Evolutionary conservation across 805 yeast genomes (phyloP).

Genomic region (Peterozyma toletana): DNA sequence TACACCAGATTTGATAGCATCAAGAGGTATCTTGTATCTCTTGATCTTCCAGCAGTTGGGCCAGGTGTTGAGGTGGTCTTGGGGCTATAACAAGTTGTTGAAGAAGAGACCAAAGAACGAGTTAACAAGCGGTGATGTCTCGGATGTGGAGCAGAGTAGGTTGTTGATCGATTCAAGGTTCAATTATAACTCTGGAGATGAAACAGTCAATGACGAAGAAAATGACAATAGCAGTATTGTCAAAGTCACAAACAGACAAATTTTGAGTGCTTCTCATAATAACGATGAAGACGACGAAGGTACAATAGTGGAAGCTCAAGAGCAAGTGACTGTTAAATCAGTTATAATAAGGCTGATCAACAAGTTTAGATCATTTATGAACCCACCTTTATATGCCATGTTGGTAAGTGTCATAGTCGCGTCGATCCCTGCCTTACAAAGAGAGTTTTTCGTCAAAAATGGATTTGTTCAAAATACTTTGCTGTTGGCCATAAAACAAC

Average conservation of each 20-base stretch:
- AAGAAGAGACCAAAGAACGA: constrained; percentile 39
- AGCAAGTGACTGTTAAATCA: no score
- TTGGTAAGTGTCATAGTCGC: constrained; percentile 62
- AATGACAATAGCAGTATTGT: constrained; percentile 7
- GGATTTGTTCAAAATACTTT: constrained; percentile 64
- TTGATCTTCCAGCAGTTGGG: constrained; percentile 79
- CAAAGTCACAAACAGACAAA: constrained; percentile 1
- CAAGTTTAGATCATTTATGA: constrained; percentile 43
- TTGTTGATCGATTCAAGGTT: background rate
- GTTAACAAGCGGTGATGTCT: constrained; percentile 4
- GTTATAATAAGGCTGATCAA: constrained; percentile 4
- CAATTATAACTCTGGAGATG: constrained; percentile 12
- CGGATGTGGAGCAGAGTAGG: background rate
- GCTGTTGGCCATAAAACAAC: constrained; percentile 52
- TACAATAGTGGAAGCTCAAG: background rate
- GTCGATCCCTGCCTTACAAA: constrained; percentile 50
- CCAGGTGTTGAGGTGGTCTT: constrained; percentile 77
- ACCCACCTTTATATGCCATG: constrained; percentile 84
- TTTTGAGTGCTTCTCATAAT: background rate
- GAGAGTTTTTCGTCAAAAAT: constrained; percentile 45
- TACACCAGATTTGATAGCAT: constrained; percentile 61
- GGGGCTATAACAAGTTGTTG: constrained; percentile 74
- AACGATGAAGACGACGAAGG: background rate
- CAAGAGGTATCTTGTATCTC: constrained; percentile 69
- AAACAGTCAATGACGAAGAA: constrained; percentile 3